Evolutionary conservation across 1,139 yeast species (phyloP), one percentile per base, ranked within the genome.

Genomic region (Suhomyces guaymorum): DNA sequence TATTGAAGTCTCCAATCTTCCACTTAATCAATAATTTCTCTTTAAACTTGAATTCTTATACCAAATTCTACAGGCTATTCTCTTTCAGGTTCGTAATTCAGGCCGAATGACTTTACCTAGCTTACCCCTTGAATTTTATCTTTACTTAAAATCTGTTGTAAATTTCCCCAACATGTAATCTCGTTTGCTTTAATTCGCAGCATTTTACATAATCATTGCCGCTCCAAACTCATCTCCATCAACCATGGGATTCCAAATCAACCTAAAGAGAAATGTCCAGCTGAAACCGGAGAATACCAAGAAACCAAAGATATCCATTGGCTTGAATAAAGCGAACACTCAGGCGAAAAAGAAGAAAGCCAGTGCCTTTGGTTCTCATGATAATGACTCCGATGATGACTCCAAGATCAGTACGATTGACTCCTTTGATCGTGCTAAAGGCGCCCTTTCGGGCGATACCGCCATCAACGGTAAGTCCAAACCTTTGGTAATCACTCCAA

Each of bases 221-320:
- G n/a, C n/a, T n/a, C n/a, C n/a, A n/a, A n/a, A n/a, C n/a, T n/a
- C n/a, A n/a, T n/a, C n/a, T n/a, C n/a, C n/a, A n/a, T n/a, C n/a
- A n/a, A n/a, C n/a, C 19, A 39, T 36, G 37, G 35, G 65, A 15
- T 53, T 61, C 31, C 58, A 51, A 48, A 43, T 63, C 17, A 62
- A 51, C 30, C 46, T 61, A 37, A 58, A 48, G 43, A 42, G 39
- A 30, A 37, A 29, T 15, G 32, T 30, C 11, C 30, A 14, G 19
- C 25, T 12, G 23, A 24, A 28, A 9, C 14, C 22, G 5, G 28
- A 20, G 6, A 6, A 9, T 11, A 26, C 36, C 11, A 34, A 35
- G 16, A 44, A 39, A 19, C 34, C 30, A 4, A 33, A 34, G 22
- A 25, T 26, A 2, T 13, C 19, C n/a, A 20, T 35, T 10, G 38